A percentile compares a stretch with the other conserved stretches of the same genome.
These are phyloP conservation scores for Amauroascus verrucosus DNA, from an alignment of 2,329 filamentous ascomycete species.

Conservation along the genomic window DNA sequence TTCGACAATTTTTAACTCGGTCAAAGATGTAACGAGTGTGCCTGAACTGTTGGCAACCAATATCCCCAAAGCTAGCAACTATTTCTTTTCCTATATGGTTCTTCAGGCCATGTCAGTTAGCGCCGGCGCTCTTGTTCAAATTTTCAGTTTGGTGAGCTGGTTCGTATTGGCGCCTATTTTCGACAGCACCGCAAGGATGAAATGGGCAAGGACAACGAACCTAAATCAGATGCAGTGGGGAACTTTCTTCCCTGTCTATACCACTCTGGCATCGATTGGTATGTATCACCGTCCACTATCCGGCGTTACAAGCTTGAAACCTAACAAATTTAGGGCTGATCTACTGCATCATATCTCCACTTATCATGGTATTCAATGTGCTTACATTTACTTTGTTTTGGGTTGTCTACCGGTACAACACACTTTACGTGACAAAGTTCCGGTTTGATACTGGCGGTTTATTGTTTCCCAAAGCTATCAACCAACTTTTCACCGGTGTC, in stretches of 20 bases:
- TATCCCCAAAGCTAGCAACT: conserved; percentile 79
- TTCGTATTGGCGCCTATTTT: conserved; percentile 69
- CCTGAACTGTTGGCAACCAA: conserved; percentile 64
- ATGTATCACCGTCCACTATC: conserved; percentile 21
- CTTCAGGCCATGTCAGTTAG: conserved; percentile 86
- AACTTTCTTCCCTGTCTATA: conserved; percentile 89
- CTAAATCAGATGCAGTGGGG: conserved; percentile 78
- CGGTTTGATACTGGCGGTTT: conserved; percentile 84
- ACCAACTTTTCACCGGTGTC: conserved; percentile 87
- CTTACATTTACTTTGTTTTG: conserved; percentile 86
- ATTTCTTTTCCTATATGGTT: conserved; percentile 98
- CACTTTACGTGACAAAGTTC: conserved; percentile 87
- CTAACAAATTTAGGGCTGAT: conserved; percentile 47
- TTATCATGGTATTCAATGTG: conserved; percentile 88
- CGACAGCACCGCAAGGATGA: conserved; percentile 70
- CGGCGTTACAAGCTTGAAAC: neutral
- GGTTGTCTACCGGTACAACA: conserved; percentile 93
- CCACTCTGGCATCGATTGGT: conserved; percentile 88
- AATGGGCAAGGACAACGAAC: conserved; percentile 74
- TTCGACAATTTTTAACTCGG: conserved; percentile 52
- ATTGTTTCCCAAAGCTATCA: conserved; percentile 83
- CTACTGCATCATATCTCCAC: conserved; percentile 76
- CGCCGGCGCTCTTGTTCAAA: conserved; percentile 76
- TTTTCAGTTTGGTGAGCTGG: conserved; percentile 68
- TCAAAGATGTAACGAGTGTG: conserved; percentile 59